A percentile compares a stretch with the other conserved stretches of the same genome.
Conservation (phyloP, 345 rosid species). For the Bruguiera sexangula region DNA sequence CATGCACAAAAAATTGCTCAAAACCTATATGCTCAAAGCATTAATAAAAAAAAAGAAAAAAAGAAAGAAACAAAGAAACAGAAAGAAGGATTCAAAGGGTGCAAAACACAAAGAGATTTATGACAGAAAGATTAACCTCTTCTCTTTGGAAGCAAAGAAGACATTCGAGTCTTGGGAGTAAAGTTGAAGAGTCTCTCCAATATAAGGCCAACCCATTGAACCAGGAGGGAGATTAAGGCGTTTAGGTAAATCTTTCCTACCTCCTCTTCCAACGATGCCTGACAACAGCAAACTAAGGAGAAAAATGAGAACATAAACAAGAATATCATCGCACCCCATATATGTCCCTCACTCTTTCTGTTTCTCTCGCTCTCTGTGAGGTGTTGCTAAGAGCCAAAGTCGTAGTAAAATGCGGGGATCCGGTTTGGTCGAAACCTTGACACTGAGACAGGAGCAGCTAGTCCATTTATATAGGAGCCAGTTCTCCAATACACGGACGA, state of each 20-base stretch:
- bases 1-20: background rate
- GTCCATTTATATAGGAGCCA: constrained; percentile 25
- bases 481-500: background rate
- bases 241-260: constrained; percentile 13
- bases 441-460: background rate
- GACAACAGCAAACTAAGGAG: constrained; percentile 17
- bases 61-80: too few species aligned
- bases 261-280: constrained; percentile 16
- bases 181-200: constrained; percentile 68
- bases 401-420: background rate
- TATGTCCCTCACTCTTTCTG: background rate
- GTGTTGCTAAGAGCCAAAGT: background rate
- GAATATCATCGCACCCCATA: constrained; percentile 21
- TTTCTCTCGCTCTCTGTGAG: background rate
- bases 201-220: constrained; percentile 71
- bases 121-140: constrained; percentile 32
- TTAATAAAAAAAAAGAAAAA: too few species aligned
- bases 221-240: constrained; percentile 58
- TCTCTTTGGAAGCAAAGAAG: constrained; percentile 54
- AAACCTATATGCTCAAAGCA: too few species aligned
- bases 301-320: constrained; percentile 25
- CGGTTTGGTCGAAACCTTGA: constrained; percentile 7
- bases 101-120: background rate
- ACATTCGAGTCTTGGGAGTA: constrained; percentile 64
- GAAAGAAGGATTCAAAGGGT: background rate